Conservation (phyloP, 1,284 basidiomycete species). For the Puccinia horiana region DNA sequence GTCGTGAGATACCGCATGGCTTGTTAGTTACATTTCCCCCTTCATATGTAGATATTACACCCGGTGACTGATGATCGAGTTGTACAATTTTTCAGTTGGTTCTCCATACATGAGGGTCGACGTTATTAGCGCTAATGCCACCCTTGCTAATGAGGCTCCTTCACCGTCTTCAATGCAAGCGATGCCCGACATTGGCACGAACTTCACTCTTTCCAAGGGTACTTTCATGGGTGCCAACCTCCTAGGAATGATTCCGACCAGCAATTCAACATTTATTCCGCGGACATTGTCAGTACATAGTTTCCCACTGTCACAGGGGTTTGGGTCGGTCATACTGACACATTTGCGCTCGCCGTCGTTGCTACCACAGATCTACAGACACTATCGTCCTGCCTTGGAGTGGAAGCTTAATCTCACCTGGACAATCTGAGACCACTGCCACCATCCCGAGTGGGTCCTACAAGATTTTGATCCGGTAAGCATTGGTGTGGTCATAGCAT, state of each 20-base stretch:
- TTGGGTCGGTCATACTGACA: neutral
- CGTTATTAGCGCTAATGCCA: slow-evolving; percentile 15
- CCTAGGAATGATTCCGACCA: slow-evolving; percentile 34
- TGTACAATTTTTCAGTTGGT: slow-evolving; percentile 16
- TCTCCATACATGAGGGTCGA: slow-evolving; percentile 14
- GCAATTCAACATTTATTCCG: slow-evolving; percentile 20
- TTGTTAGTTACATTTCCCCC: slow-evolving; percentile 1
- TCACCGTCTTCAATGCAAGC: neutral
- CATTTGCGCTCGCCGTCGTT: neutral
- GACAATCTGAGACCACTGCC: neutral
- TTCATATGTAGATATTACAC: neutral
- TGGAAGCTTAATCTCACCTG: neutral
- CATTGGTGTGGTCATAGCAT: neutral
- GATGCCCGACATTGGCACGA: slow-evolving; percentile 10
- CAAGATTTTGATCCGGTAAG: slow-evolving; percentile 46
- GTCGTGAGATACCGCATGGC: slow-evolving; percentile 29
- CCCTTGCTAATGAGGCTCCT: neutral
- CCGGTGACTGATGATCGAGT: neutral
- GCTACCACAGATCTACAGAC: neutral
- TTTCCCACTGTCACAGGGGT: neutral
- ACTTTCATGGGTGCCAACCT: slow-evolving; percentile 23
- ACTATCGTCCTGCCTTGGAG: slow-evolving; percentile 11
- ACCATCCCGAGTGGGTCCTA: slow-evolving; percentile 20
- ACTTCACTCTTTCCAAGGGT: slow-evolving; percentile 15
- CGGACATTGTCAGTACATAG: slow-evolving; percentile 25